A percentile compares a stretch with the other conserved stretches of the same genome.
Conservation (phyloP, 2,329 filamentous ascomycete genomes). For the Fusarium succisae region DNA sequence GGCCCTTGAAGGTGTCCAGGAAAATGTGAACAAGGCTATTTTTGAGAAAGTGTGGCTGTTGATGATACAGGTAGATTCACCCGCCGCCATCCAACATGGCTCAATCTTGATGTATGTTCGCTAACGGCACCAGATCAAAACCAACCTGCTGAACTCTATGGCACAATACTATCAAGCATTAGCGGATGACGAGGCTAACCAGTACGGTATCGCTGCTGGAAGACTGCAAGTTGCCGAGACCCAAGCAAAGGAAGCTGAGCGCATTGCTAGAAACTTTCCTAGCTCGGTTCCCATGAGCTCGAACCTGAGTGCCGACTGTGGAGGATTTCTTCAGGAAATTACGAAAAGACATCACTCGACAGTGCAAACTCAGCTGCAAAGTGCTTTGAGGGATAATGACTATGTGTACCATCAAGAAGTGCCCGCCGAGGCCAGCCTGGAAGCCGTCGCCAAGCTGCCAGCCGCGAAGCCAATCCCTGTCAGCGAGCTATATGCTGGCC, state of each 20-base stretch:
- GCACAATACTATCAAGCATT: slow-evolving; percentile 95
- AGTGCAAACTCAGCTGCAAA: slow-evolving; percentile 81
- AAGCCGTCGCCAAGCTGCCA: slow-evolving; percentile 87
- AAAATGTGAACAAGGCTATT: slow-evolving; percentile 88
- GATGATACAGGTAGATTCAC: slow-evolving; percentile 72
- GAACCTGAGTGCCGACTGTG: slow-evolving; percentile 84
- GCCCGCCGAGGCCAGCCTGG: slow-evolving; percentile 82
- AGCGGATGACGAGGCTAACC: slow-evolving; percentile 87
- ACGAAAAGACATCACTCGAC: slow-evolving; percentile 83
- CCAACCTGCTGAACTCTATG: slow-evolving; percentile 81
- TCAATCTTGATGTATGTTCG: background rate
- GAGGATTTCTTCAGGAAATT: slow-evolving; percentile 77
- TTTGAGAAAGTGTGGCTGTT: slow-evolving; percentile 95
- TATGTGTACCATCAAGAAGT: slow-evolving; percentile 97
- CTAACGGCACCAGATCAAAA: slow-evolving; percentile 70
- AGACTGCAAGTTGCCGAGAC: slow-evolving; percentile 83
- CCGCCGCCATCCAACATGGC: background rate
- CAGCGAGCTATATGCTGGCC: slow-evolving; percentile 93
- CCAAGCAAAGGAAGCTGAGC: slow-evolving; percentile 80
- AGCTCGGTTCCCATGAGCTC: slow-evolving; percentile 80
- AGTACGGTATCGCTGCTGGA: slow-evolving; percentile 85
- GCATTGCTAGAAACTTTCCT: slow-evolving; percentile 82
- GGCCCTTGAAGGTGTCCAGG: slow-evolving; percentile 88
- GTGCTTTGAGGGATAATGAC: slow-evolving; percentile 91
- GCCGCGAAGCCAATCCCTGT: slow-evolving; percentile 98